Base-by-base conservation (phyloP, 768 basidiomycete species). In the Rhizopogon vinicolor region DNA sequence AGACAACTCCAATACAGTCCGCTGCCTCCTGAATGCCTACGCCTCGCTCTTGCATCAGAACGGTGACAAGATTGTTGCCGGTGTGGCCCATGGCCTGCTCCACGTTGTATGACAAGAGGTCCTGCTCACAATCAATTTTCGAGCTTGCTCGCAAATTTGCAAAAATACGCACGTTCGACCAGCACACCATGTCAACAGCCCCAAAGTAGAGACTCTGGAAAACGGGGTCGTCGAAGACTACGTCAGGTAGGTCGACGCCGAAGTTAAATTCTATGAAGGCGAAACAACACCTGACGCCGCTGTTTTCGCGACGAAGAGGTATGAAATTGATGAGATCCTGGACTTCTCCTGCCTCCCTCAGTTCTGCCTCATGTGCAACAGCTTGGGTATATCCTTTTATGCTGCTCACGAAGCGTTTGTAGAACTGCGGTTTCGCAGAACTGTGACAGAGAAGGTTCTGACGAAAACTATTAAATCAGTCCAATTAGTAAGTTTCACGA, bases 101-200 rank as follows among this genome's bases (percentile, higher is more conserved):
- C 77, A 84, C 81, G 64, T 86, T 81, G 66, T 87, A 89, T 4
- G 85, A 86, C 61, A 85, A 87, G 10, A 87, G 67, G 59, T 88
- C 86, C 86, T 86, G 59, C 46, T 19, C 43, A 29, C 5, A 41
- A 12, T 44, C 10, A 44, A 22, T 28, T 16, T 16, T 1, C 43
- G 3, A 44, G 28, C 13, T 54, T 19, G 8, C 19, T 22, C 43
- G 45, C 14, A 40, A 29, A 18, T 14, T 8, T 16, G 33, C 8
- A 29, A 19, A 41, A 7, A 18, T 22, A 66, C 80, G 70, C 57
- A 87, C 86, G 66, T 89, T 89, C 10, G 85, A 71, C 85, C 84
- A 88, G 68, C 81, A 84, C 55, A 88, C 80, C 64, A 84, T 75
- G 65, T 89, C 87, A 48, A 78, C 78, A 12, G 81, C 84, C 6